These are phyloP conservation scores for Verticillium tricorpus DNA, from an alignment of 2,329 filamentous ascomycete species.

Conservation along the genomic window DNA sequence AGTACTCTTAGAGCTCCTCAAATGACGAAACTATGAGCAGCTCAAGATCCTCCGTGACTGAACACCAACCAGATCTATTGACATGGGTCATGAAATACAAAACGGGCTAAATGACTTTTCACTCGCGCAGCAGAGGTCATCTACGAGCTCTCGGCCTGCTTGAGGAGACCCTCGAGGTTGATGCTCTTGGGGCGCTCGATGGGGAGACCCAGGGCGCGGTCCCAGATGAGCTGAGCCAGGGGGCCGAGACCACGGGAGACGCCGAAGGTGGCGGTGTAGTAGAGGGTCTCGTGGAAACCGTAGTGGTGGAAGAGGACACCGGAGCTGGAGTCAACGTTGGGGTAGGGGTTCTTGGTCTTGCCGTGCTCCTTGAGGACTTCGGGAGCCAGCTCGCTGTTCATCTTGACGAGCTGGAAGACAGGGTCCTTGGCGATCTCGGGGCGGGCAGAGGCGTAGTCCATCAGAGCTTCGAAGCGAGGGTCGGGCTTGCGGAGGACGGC, in stretches of 20 bases:
- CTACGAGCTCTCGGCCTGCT: constrained; percentile 50
- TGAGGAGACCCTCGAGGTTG: constrained; percentile 80
- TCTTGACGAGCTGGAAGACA: constrained; percentile 89
- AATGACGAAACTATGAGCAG: neutral
- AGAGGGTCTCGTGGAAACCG: constrained; percentile 93
- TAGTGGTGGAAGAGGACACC: constrained; percentile 98
- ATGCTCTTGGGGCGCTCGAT: constrained; percentile 99
- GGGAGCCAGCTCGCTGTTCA: constrained; percentile 88
- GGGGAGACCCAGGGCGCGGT: constrained; percentile 84
- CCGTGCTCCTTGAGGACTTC: constrained; percentile 89
- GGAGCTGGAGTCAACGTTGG: constrained; percentile 91
- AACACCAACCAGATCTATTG: constrained; percentile 9
- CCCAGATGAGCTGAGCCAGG: constrained; percentile 93
- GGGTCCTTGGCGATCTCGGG: constrained; percentile 83
- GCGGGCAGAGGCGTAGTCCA: constrained; percentile 86
- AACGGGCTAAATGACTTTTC: neutral
- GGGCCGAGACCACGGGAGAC: constrained; percentile 74
- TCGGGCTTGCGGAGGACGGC: constrained; percentile 96
- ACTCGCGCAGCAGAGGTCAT: neutral
- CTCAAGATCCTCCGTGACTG: neutral
- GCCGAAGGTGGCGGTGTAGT: constrained; percentile 77
- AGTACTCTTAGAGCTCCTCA: too few species aligned
- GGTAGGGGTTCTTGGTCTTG: constrained; percentile 97
- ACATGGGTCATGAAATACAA: neutral
- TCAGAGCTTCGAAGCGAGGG: constrained; percentile 91